These are phyloP conservation scores for Strobilomyces dryophilus DNA, from an alignment of 768 basidiomycete genomes.

Conservation along the genomic window DNA sequence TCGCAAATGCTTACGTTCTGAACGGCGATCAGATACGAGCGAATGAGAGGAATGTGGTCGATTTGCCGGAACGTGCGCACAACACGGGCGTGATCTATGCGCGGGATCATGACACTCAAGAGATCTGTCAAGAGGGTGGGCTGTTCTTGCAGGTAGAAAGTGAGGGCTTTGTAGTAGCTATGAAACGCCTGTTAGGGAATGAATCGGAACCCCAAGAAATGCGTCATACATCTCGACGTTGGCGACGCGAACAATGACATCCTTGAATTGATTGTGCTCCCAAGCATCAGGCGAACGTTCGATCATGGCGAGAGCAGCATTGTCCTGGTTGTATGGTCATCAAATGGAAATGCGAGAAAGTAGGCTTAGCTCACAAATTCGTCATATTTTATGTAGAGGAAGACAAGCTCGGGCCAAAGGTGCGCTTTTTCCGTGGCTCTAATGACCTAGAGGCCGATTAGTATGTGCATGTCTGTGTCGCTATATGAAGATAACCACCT, in stretches of 20 bases:
- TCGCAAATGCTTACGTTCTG: constrained; percentile 63
- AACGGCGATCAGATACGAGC: constrained; percentile 94
- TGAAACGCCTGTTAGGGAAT: constrained; percentile 6
- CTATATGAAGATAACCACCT: constrained; percentile 39
- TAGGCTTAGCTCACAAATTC: constrained; percentile 60
- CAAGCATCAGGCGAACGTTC: constrained; percentile 97
- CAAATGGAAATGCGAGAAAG: background rate
- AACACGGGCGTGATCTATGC: constrained; percentile 93
- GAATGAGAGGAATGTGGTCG: constrained; percentile 93
- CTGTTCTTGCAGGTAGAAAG: constrained; percentile 93
- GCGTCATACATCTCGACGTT: constrained; percentile 88
- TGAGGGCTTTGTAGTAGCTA: constrained; percentile 92
- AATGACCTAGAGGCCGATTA: constrained; percentile 58
- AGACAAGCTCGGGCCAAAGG: constrained; percentile 97
- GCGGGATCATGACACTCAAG: constrained; percentile 85
- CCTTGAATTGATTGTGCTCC: constrained; percentile 99
- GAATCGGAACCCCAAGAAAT: background rate
- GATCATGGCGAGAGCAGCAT: constrained; percentile 97
- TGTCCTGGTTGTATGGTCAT: constrained; percentile 55
- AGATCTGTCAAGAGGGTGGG: constrained; percentile 92
- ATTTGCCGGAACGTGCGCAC: constrained; percentile 94
- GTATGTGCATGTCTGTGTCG: background rate
- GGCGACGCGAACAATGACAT: constrained; percentile 91
- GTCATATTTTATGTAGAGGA: constrained; percentile 98
- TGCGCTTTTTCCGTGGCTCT: constrained; percentile 94